Conservation (phyloP, 2,329 filamentous ascomycete genomes). For the Ceratocystis variospora region DNA sequence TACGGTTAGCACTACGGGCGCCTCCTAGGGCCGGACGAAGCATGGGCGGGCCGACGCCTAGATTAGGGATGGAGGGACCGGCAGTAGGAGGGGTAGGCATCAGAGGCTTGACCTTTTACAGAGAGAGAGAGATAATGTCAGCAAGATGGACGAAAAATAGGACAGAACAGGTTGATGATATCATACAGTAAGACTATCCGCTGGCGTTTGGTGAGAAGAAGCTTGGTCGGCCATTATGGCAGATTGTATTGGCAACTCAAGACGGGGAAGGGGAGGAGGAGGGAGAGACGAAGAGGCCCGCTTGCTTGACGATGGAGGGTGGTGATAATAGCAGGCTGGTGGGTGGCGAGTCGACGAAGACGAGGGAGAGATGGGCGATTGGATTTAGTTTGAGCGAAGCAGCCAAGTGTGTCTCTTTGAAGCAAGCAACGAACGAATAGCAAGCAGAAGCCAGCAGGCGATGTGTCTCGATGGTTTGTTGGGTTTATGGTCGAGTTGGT, state of each 20-base stretch:
- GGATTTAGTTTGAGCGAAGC: not conserved
- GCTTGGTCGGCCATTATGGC: constrained; percentile 23
- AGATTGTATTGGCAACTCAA: constrained; percentile 19
- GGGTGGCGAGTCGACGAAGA: not conserved
- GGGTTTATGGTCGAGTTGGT: not conserved
- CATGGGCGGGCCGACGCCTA: constrained; percentile 66
- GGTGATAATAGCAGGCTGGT: not conserved
- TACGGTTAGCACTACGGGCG: constrained; percentile 46
- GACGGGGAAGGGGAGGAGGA: constrained; percentile 12
- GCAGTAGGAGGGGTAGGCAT: constrained; percentile 19
- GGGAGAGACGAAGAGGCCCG: not conserved
- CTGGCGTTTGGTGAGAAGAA: constrained; percentile 21
- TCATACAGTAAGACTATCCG: constrained; percentile 17
- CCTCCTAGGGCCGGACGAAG: constrained; percentile 73
- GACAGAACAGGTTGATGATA: not conserved
- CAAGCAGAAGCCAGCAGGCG: not conserved
- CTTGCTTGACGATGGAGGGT: not conserved
- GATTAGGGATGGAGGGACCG: constrained; percentile 35
- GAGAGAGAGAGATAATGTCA: not conserved
- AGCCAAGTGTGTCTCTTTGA: not conserved
- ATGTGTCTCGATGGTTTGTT: constrained; percentile 2
- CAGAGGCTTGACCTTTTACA: constrained; percentile 19
- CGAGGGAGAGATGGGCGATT: not conserved
- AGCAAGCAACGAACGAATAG: not conserved
- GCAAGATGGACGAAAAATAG: not conserved